Evolutionary conservation across 2,329 filamentous ascomycete species (phyloP), one percentile per base, ranked within the genome.

Genomic region (Stemphylium beticola): DNA sequence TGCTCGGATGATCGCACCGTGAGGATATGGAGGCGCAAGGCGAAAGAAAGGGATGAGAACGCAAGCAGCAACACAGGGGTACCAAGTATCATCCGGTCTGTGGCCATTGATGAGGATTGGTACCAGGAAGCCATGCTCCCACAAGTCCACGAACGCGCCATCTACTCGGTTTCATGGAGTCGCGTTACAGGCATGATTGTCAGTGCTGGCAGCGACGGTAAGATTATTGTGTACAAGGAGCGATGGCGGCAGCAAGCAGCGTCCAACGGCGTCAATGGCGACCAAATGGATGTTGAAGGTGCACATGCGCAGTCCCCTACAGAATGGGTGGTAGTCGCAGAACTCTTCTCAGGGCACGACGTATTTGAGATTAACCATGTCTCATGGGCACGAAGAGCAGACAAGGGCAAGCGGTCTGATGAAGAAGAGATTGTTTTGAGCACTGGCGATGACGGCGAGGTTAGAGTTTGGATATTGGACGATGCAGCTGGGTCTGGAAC

Each of bases 331-430:
- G 76, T 93, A 3, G 69, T 96, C 14, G 85, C 86, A 0, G 83
- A 84, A n/a, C 71, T 90, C 1, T 82, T 88, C 42, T 88, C 87
- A 31, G 91, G 88, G 2, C 95, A 99, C 73, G 93, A 92, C 0
- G 91, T 96, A 2, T 97, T 93, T 70, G 95, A 99, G 77, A 83
- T 98, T 60, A 99, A 99, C 69, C 92, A 97, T 75, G 84, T 95
- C 43, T 87, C 85, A 2, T 99, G 95, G 95, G 92, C 92, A 62
- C 85, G 83, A 65, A 83, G 93, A 53, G 89, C 86, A 53, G 92
- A 96, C 72, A 81, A 82, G 44, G 87, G 79, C 1, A 82, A 82
- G 70, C 81, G 77, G 58, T 81, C 53, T n/a, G 82, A 84, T 1
- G 81, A 76, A 20, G 91, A 96, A 66, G 93, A 98, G 77, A 89